Percentiles rank a stretch among this genome's conserved stretches.
Conservation (phyloP, 108 stramenopile genomes). For the Skeletonema tropicum region DNA sequence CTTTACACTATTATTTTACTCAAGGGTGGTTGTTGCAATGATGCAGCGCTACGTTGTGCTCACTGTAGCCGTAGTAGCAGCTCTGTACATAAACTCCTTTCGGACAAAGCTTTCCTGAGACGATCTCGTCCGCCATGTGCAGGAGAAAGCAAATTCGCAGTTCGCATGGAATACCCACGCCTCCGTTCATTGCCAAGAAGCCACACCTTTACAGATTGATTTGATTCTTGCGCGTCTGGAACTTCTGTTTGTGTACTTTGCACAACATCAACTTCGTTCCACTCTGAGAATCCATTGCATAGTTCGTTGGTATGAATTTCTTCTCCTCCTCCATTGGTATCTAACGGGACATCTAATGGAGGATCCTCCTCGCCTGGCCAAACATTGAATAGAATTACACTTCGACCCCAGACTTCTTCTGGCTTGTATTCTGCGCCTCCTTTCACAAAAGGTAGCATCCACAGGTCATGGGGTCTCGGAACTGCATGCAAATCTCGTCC, state of each 20-base stretch:
- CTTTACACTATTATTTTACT: too few relatives aligned
- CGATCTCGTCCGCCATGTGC: slow-evolving; percentile 29
- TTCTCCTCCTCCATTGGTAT: slow-evolving; percentile 22
- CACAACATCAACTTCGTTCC: slow-evolving; percentile 17
- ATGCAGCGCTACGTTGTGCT: neutral
- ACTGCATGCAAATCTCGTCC: slow-evolving; percentile 78
- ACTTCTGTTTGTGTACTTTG: neutral
- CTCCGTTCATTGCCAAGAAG: slow-evolving; percentile 67
- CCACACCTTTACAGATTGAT: slow-evolving; percentile 71
- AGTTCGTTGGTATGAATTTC: neutral
- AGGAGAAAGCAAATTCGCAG: slow-evolving; percentile 42
- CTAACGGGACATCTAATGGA: slow-evolving; percentile 61
- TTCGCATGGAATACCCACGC: slow-evolving; percentile 57
- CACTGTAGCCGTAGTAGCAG: slow-evolving; percentile 31
- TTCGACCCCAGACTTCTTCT: slow-evolving; percentile 64
- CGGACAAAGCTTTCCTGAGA: slow-evolving; percentile 31
- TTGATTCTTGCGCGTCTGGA: slow-evolving; percentile 9
- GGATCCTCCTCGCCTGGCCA: slow-evolving; percentile 63
- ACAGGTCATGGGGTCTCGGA: slow-evolving; percentile 72
- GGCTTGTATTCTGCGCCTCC: slow-evolving; percentile 55
- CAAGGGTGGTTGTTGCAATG: too few relatives aligned
- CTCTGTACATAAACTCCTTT: slow-evolving; percentile 20
- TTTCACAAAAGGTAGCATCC: slow-evolving; percentile 67
- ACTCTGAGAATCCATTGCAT: slow-evolving; percentile 33
- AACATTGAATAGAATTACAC: slow-evolving; percentile 81